Evolutionary conservation across 768 basidiomycete genomes (phyloP).

Genomic region (Kwoniella sp.): DNA sequence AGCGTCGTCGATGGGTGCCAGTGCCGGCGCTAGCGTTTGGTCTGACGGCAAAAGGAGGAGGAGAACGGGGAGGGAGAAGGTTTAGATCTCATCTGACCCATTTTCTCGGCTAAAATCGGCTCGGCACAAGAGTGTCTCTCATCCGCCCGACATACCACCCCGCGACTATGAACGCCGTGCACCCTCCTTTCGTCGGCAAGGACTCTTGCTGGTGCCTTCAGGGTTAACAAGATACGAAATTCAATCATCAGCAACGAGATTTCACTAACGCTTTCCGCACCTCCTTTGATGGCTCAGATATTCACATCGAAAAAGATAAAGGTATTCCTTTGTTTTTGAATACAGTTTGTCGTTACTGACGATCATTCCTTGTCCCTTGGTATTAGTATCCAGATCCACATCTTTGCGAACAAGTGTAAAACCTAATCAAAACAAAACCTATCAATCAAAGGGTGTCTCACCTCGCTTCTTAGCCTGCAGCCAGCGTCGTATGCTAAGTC

Average conservation of each 20-base stretch:
- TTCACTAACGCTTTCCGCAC: background rate
- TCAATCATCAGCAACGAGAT: background rate
- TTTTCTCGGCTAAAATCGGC: too few relatives aligned
- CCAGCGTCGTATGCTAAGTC: background rate
- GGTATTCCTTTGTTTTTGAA: background rate
- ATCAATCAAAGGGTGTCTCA: conserved; percentile 3
- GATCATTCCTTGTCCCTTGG: background rate
- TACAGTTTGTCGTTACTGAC: background rate
- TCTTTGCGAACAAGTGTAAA: background rate
- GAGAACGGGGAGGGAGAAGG: background rate
- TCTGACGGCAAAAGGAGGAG: background rate
- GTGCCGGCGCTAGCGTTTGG: background rate
- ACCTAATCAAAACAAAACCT: background rate
- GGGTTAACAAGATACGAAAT: too few relatives aligned
- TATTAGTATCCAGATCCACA: background rate
- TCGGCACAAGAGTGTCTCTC: background rate
- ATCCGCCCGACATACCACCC: background rate
- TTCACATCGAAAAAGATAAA: too few relatives aligned
- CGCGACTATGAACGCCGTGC: too few relatives aligned
- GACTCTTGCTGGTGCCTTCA: too few relatives aligned
- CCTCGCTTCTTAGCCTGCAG: background rate
- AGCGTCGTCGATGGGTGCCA: too few relatives aligned
- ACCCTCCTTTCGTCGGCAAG: too few relatives aligned
- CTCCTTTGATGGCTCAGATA: background rate
- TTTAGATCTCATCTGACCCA: background rate